These are phyloP conservation scores for Phytophthora sojae DNA, from an alignment of 352 stramenopile species.

Conservation along the genomic window DNA sequence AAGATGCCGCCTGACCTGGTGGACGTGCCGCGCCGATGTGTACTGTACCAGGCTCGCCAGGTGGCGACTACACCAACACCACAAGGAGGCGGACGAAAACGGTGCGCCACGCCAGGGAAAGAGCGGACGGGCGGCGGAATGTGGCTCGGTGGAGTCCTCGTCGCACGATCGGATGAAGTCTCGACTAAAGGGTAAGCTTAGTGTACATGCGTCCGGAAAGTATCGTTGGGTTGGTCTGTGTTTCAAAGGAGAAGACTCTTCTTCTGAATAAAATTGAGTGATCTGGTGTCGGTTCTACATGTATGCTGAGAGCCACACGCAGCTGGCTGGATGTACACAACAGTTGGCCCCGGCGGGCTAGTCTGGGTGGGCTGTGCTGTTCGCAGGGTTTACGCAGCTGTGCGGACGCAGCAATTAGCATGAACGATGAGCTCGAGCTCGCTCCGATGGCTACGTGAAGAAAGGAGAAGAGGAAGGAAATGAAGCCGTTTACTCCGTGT, in stretches of 20 bases:
- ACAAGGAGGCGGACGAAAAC: constrained; percentile 24
- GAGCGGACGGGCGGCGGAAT: constrained; percentile 10
- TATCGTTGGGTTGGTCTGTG: too few species aligned
- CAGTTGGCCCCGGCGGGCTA: background rate
- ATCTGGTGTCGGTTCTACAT: background rate
- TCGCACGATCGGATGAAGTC: too few species aligned
- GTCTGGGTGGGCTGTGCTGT: too few species aligned
- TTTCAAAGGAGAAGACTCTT: background rate
- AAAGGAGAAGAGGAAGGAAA: too few species aligned
- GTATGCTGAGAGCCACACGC: background rate
- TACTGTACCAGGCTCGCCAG: too few species aligned
- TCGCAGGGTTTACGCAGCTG: background rate
- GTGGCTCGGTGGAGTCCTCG: background rate
- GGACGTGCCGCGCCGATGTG: constrained; percentile 9
- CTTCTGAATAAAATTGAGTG: background rate
- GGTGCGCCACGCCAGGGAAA: constrained; percentile 6
- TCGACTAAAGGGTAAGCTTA: too few species aligned
- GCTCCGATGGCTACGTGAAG: too few species aligned
- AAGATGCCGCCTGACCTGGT: constrained; percentile 7
- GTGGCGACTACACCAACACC: constrained; percentile 33
- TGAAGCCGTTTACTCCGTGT: too few species aligned
- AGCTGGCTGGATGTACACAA: background rate
- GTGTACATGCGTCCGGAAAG: too few species aligned
- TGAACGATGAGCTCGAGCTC: too few species aligned
- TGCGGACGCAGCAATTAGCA: background rate